Base-by-base conservation (phyloP, 805 yeast species). In the Kurtzmaniella cleridarum region DNA sequence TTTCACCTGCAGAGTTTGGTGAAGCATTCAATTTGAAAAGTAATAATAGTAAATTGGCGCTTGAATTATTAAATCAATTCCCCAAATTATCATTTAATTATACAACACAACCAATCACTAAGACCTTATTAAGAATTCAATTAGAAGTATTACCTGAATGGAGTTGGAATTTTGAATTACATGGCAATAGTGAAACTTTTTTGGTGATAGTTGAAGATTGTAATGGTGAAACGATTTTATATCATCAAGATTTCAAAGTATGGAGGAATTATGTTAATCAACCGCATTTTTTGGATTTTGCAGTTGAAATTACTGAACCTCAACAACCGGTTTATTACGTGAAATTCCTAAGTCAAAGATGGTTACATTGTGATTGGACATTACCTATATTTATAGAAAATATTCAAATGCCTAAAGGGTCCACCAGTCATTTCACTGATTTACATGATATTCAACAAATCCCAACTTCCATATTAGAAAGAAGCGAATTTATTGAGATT, bases 1-100 rank as follows among this genome's bases (percentile, higher is more conserved):
- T 93, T 23, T 75, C 77, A 29, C 77, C 89, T 1, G 78, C 78
- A n/a, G 93, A 85, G 48, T 79, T 90, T 35, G 88, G 93, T 0
- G 86, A 81, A 55, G 91, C 93, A 0, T 72, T 91, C 16, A 76
- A 86, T 41, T 77, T 83, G 20, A 89, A 80, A 43, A 76, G 77
- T 17, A 20, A 8, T 20, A 66, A 71, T 48, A 95, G 95, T 2
- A 71, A 71, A 45, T 48, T 60, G 9, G 81, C 80, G 0, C 76
- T 70, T 48, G 78, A 80, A 14, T 56, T 81, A 42, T 54, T 93
- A 2, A 68, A 71, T 42, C 78, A 81, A 48, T 91, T 90, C 50
- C 99, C 99, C 0, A 71, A 73, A 37, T 42, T 91, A 2, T 56
- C 68, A 1, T 39, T 89, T 32, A 70, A 70, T 16, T 81, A 84